Conservation (phyloP, 192 early-diverging fungal species). For the Mortierella alpina region DNA sequence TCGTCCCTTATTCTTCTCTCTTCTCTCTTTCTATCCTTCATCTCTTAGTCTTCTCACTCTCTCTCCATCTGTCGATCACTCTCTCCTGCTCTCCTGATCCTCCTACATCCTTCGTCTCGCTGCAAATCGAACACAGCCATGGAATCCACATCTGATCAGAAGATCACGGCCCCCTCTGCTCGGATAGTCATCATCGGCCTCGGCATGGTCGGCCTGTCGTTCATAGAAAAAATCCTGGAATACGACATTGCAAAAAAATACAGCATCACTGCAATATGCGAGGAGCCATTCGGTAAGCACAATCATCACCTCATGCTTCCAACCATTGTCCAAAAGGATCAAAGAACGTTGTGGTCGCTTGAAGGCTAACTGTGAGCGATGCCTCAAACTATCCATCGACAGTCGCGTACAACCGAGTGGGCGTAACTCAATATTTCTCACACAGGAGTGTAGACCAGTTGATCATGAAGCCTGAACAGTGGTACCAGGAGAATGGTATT, state of each 20-base stretch:
- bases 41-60: neutral
- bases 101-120: neutral
- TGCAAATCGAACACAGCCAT: slow-evolving; percentile 5
- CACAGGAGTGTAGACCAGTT: slow-evolving; percentile 59
- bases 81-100: neutral
- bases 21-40: slow-evolving; percentile 1
- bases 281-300: slow-evolving; percentile 60
- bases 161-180: neutral
- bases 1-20: slow-evolving; percentile 1
- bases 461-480: slow-evolving; percentile 56
- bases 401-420: slow-evolving; percentile 75
- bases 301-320: neutral
- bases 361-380: neutral
- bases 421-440: slow-evolving; percentile 70
- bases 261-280: slow-evolving; percentile 63
- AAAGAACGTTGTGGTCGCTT: neutral
- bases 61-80: neutral
- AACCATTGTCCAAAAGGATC: neutral
- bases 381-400: neutral
- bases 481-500: slow-evolving; percentile 67
- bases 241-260: slow-evolving; percentile 62
- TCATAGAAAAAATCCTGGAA: slow-evolving; percentile 71
- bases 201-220: slow-evolving; percentile 75
- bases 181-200: slow-evolving; percentile 70
- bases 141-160: slow-evolving; percentile 1